A percentile compares a stretch with the other conserved stretches of the same genome.
phyloP scores from a whole-genome alignment of 1,284 basidiomycete genomes.

The Ceratobasidium sp. region DNA sequence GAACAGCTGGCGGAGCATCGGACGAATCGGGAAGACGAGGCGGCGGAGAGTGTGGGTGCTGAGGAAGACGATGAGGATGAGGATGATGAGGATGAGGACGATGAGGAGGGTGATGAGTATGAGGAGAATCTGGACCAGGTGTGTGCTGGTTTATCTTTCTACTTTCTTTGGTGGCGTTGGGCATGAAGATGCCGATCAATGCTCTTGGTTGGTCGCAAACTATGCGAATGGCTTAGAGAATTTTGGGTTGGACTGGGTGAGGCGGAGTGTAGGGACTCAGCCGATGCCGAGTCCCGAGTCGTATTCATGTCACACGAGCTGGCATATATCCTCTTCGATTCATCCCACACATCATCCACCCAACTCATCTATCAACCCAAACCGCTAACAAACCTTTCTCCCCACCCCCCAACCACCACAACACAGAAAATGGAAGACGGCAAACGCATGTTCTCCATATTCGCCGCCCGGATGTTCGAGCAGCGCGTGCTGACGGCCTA shows the following conservation, averaged over 20 bases:
- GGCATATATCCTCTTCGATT: too few relatives aligned
- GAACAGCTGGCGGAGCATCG: conserved; percentile 96
- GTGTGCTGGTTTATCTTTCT: not conserved
- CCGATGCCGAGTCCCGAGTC: too few relatives aligned
- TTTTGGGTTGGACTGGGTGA: too few relatives aligned
- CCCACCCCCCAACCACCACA: too few relatives aligned
- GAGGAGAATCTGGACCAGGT: conserved; percentile 65
- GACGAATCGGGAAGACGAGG: conserved; percentile 93
- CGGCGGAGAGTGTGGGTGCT: conserved; percentile 78
- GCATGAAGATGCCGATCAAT: too few relatives aligned
- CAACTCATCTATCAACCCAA: conserved; percentile 54
- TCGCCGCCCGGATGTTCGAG: conserved; percentile 99
- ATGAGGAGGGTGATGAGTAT: conserved; percentile 61
- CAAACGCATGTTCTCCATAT: conserved; percentile 99
- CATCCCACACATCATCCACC: conserved; percentile 56
- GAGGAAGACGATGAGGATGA: conserved; percentile 68
- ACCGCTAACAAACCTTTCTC: too few relatives aligned
- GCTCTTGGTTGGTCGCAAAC: too few relatives aligned
- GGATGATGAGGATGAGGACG: conserved; percentile 65
- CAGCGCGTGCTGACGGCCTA: conserved; percentile 95
- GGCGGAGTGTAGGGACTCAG: too few relatives aligned
- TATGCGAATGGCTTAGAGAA: too few relatives aligned
- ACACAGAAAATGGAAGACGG: conserved; percentile 95
- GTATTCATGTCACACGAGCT: too few relatives aligned
- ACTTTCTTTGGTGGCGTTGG: not conserved